Evolutionary conservation across 352 stramenopile genomes (phyloP).

Genomic region (Phytophthora europaea): DNA sequence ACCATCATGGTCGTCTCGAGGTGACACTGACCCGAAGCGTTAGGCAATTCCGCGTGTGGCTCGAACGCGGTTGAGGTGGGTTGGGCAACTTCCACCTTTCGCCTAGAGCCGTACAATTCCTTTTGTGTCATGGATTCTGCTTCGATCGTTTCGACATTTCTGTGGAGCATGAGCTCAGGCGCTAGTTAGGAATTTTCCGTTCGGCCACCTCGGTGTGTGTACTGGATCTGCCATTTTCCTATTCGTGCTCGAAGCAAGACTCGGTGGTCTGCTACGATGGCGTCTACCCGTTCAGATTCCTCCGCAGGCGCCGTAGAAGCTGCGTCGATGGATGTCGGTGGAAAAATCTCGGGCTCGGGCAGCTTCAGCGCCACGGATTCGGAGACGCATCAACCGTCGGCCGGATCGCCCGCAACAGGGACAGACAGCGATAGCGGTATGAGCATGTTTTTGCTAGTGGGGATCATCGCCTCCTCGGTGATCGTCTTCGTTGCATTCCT

Average conservation of each 20-base stretch:
- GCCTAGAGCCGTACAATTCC: slow-evolving; percentile 13
- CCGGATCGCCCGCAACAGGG: slow-evolving; percentile 10
- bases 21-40: slow-evolving; percentile 20
- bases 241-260: slow-evolving; percentile 20
- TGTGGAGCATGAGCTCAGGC: slow-evolving; percentile 10
- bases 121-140: slow-evolving; percentile 26
- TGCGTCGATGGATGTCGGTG: not conserved
- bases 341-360: not conserved
- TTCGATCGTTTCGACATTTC: slow-evolving; percentile 27
- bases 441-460: slow-evolving; percentile 17
- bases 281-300: slow-evolving; percentile 26
- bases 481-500: slow-evolving; percentile 26
- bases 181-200: slow-evolving; percentile 7
- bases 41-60: slow-evolving; percentile 35
- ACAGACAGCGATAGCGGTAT: slow-evolving; percentile 5
- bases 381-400: slow-evolving; percentile 9
- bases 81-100: slow-evolving; percentile 13
- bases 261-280: slow-evolving; percentile 17
- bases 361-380: slow-evolving; percentile 14
- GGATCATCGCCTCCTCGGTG: slow-evolving; percentile 25
- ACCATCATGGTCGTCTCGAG: slow-evolving; percentile 14
- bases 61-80: slow-evolving; percentile 15
- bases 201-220: not conserved
- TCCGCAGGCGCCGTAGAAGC: slow-evolving; percentile 2
- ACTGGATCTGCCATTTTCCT: slow-evolving; percentile 24